Percentiles rank a stretch among this genome's conserved stretches.
Conservation (phyloP, 2,329 filamentous ascomycete species). For the Cladosporium austrohemisphaericum region DNA sequence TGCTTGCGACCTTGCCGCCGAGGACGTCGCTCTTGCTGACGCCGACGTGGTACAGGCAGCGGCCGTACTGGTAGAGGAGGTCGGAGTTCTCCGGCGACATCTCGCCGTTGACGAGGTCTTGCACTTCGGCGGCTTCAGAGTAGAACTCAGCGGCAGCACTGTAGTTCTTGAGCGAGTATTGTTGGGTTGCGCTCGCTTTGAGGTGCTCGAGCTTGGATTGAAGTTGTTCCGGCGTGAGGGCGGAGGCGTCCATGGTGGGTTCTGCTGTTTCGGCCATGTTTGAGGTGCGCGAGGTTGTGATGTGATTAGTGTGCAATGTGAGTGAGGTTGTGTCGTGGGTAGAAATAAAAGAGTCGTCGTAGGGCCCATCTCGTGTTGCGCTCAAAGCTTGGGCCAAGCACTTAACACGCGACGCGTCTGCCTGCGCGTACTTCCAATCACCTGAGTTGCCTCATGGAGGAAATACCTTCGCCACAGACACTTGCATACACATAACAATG, state of each 20-base stretch:
- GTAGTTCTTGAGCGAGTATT: constrained; percentile 88
- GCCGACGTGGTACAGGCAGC: constrained; percentile 88
- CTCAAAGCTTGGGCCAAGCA: neutral
- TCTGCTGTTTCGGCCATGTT: constrained; percentile 7
- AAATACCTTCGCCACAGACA: neutral
- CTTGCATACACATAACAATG: constrained; percentile 6
- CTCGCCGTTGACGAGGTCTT: constrained; percentile 88
- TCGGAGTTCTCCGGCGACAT: constrained; percentile 88
- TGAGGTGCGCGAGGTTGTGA: too few relatives aligned
- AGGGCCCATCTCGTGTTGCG: too few relatives aligned
- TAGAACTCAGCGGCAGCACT: constrained; percentile 81
- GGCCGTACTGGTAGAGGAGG: constrained; percentile 89
- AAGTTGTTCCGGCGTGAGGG: constrained; percentile 17
- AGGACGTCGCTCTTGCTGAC: constrained; percentile 93
- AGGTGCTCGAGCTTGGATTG: constrained; percentile 56
- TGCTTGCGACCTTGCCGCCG: constrained; percentile 68
- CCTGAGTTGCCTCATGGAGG: too few relatives aligned
- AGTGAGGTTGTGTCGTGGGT: too few relatives aligned
- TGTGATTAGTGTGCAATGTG: too few relatives aligned
- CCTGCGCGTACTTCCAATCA: too few relatives aligned
- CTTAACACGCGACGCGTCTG: neutral
- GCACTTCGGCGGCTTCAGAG: constrained; percentile 82
- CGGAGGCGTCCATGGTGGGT: neutral
- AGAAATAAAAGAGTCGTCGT: too few relatives aligned
- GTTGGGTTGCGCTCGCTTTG: constrained; percentile 72